Base-by-base conservation (phyloP, 2,329 filamentous ascomycete species). In the Sporothrix luriei region DNA sequence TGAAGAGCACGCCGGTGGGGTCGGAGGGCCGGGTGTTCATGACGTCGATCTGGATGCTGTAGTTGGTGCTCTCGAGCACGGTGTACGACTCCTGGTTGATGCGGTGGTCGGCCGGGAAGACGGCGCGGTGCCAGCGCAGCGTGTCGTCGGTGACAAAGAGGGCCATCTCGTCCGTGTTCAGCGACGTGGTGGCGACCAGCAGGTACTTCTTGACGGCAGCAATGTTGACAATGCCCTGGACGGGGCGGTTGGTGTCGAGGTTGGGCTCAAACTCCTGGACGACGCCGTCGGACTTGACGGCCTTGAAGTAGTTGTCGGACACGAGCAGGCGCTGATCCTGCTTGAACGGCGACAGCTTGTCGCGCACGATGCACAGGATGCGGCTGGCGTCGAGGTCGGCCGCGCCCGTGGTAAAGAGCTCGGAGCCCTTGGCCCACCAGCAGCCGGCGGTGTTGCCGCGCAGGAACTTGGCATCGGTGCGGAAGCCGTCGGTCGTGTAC, bases 41-140 rank as follows among this genome's bases (percentile, higher is more conserved):
- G 73, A 98, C 94, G 79, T 98, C 94, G 69, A 99, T 89, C 80
- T 98, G 94, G 75, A 99, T 93, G 82, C 94, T 97, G 82, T 99
- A 97, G 77, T 97, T 94, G 54, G 95, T 98, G 76, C 94, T 95
- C 80, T 98, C 94, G 52, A 99, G 85, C 62, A 99, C 87, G 0
- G 95, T 99, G 79, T 97, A 99, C 2, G 92, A 92, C 77, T 94
- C 88, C 77, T 97, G 91, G 72, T 93, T 86, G 75, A 94, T 80
- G 54, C 84, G 92, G 78, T 97, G 93, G 72, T 91, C 90, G 57
- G 88, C 88, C 9, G 89, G 90, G 79, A 99, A 98, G 76, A 97
- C 88, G 71, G 94, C 94, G 68, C 93, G 89, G 78, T 98, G 93
- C 95, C 95, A 99, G 69, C 85, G 89, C 66, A 88, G 83, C 14